A percentile compares a stretch with the other conserved stretches of the same genome.
Evolutionary conservation across 495 filamentous ascomycete genomes (phyloP).

Genomic region (Trichoderma parareesei): DNA sequence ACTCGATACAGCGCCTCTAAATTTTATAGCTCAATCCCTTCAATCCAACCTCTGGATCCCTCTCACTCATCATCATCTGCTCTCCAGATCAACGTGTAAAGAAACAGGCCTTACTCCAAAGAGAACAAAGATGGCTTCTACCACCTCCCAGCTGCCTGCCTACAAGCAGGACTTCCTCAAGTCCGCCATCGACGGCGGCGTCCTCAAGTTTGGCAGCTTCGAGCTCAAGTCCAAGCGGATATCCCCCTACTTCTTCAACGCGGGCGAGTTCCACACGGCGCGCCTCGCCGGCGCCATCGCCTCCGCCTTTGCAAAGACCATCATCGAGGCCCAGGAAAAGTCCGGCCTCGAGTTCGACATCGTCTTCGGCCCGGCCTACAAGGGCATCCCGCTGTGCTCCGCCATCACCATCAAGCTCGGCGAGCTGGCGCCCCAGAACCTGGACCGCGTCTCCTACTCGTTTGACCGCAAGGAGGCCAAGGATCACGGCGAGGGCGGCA

Average conservation of each 20-base stretch:
- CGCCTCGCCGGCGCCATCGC: slow-evolving; percentile 64
- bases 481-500: slow-evolving; percentile 87
- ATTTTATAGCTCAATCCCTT: too few relatives aligned
- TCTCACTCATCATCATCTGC: too few relatives aligned
- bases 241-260: slow-evolving; percentile 99
- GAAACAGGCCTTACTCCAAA: too few relatives aligned
- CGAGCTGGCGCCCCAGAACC: slow-evolving; percentile 48
- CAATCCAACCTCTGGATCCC: too few relatives aligned
- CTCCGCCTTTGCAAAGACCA: slow-evolving; percentile 70
- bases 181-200: slow-evolving; percentile 60
- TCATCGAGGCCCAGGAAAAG: slow-evolving; percentile 35
- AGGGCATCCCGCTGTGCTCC: slow-evolving; percentile 83
- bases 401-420: slow-evolving; percentile 62
- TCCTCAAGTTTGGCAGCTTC: slow-evolving; percentile 84
- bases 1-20: too few relatives aligned
- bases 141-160: slow-evolving; percentile 27
- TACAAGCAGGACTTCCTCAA: slow-evolving; percentile 62
- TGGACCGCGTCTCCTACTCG: slow-evolving; percentile 58
- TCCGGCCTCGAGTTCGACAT: slow-evolving; percentile 52
- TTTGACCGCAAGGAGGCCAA: slow-evolving; percentile 97
- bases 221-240: slow-evolving; percentile 84
- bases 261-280: slow-evolving; percentile 73
- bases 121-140: slow-evolving; percentile 44
- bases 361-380: slow-evolving; percentile 86
- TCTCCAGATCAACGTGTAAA: too few relatives aligned